A percentile compares a stretch with the other conserved stretches of the same genome.
Evolutionary conservation across 176 grass and related monocot species (phyloP).

Genomic region (Areca catechu): DNA sequence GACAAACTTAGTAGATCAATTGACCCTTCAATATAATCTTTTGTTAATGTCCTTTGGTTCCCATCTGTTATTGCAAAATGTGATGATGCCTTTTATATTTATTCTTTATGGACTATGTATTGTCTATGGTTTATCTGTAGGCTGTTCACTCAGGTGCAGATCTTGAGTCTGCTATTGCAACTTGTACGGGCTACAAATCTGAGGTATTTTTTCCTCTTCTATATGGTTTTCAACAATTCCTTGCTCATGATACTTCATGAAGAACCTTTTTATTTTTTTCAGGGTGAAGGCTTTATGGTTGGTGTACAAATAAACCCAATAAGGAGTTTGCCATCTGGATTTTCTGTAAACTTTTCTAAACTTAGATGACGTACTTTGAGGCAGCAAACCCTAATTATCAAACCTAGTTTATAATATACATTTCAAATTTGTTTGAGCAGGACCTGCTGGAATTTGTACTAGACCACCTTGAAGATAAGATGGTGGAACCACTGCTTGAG

Average conservation of each 20-base stretch:
- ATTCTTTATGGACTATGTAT: too few species aligned
- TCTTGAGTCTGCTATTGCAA: slow-evolving; percentile 92
- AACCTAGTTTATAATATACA: not conserved
- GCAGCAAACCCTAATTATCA: too few species aligned
- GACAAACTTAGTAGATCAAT: too few species aligned
- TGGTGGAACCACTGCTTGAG: slow-evolving; percentile 71
- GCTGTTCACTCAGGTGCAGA: slow-evolving; percentile 99
- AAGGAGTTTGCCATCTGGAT: slow-evolving; percentile 85
- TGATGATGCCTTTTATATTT: too few species aligned
- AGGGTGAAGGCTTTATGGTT: slow-evolving; percentile 99
- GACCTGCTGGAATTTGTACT: slow-evolving; percentile 83
- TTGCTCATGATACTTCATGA: slow-evolving; percentile 12
- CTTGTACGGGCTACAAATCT: slow-evolving; percentile 89
- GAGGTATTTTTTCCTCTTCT: slow-evolving; percentile 45
- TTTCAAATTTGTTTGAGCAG: slow-evolving; percentile 31
- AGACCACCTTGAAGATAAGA: slow-evolving; percentile 85
- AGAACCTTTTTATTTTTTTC: slow-evolving; percentile 14
- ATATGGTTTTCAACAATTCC: not conserved
- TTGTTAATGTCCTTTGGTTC: too few species aligned
- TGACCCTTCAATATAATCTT: too few species aligned
- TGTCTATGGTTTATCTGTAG: slow-evolving; percentile 21
- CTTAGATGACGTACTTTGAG: too few species aligned
- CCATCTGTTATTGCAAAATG: too few species aligned
- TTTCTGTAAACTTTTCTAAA: slow-evolving; percentile 51
- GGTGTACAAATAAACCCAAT: slow-evolving; percentile 90